Evolutionary conservation across 495 filamentous ascomycete species (phyloP), one percentile per base, ranked within the genome.

Genomic region (Neurospora sp.): DNA sequence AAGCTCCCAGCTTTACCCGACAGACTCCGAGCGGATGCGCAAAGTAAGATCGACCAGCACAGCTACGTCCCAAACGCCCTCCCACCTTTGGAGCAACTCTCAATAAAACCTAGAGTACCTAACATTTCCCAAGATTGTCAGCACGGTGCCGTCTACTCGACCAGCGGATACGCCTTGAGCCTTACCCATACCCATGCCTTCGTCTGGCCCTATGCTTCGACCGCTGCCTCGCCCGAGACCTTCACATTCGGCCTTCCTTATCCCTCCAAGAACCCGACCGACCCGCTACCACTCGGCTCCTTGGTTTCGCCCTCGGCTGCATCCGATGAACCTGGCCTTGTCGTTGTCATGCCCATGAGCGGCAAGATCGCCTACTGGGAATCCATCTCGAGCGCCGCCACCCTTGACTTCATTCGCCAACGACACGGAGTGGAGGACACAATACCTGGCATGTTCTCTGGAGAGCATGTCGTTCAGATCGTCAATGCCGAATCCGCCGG

Each of bases 311-410:
- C 92, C 1, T 92, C 91, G 42, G 89, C 89, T 16, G 88, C 91
- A 35, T 89, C 89, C 31, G 86, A 88, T 18, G 91, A 94, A 59
- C 92, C 95, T 3, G 96, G 94, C 3, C 83, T 98, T 14, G 88
- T 99, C 22, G 84, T 97, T 14, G 85, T 99, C 12, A 91, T 93
- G 82, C 93, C 94, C 2, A 87, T 87, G 20, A 93, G 86, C 41
- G 96, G 96, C 39, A 95, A 90, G 79, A 88, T 98, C 68, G 88
- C 91, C 42, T 99, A 94, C 81, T 99, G 94, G 95, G 96, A 98
- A 79, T 94, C 92, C 37, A 90, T 98, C 68, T 91, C 94, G 22
- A 92, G 88, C 80, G 93, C 93, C 37, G 89, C 92, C 37, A 91
- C 91, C 7, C 80, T 93, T 14, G 91, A 91, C 73, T 87, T 94